A percentile compares a stretch with the other conserved stretches of the same genome.
phyloP scores from a whole-genome alignment of 2,329 filamentous ascomycete species.

The Aspergillus vadensis region DNA sequence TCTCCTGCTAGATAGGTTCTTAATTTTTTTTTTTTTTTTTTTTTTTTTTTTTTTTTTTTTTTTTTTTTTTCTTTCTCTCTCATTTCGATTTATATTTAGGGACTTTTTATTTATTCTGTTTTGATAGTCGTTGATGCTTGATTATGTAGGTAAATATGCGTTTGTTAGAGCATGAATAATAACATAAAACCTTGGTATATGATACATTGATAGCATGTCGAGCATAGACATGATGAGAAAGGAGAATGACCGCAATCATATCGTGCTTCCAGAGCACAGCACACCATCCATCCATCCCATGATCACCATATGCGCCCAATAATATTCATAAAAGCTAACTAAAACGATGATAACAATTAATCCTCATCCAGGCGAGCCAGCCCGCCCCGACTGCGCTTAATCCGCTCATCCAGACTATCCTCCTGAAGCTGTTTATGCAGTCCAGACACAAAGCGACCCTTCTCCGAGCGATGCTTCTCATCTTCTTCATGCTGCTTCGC shows the following conservation, averaged over 20 bases:
- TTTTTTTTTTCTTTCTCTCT: no score
- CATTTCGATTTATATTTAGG: no score
- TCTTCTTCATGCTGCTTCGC: slow-evolving; percentile 66
- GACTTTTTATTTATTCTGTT: slow-evolving; percentile 17
- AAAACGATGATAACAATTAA: slow-evolving; percentile 1
- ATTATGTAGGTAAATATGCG: not conserved
- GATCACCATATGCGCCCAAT: no score
- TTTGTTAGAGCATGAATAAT: not conserved
- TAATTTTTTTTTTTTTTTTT: no score
- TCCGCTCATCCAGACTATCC: slow-evolving; percentile 39
- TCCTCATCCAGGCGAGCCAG: slow-evolving; percentile 34
- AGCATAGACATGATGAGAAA: not conserved
- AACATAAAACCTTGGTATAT: not conserved
- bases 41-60: no score
- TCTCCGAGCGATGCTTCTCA: slow-evolving; percentile 48
- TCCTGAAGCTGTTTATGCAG: slow-evolving; percentile 38
- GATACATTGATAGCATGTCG: not conserved
- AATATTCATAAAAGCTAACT: no score
- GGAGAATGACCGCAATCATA: not conserved
- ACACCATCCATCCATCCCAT: no score
- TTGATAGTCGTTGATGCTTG: not conserved
- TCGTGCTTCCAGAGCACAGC: slow-evolving; percentile 2
- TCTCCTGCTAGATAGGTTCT: slow-evolving; percentile 7
- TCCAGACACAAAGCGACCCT: slow-evolving; percentile 37
- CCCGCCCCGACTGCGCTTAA: slow-evolving; percentile 37